Percentiles rank a stretch among this genome's conserved stretches.
These are phyloP conservation scores for Phytophthora sansomeana DNA, from an alignment of 352 stramenopile species.

Conservation along the genomic window DNA sequence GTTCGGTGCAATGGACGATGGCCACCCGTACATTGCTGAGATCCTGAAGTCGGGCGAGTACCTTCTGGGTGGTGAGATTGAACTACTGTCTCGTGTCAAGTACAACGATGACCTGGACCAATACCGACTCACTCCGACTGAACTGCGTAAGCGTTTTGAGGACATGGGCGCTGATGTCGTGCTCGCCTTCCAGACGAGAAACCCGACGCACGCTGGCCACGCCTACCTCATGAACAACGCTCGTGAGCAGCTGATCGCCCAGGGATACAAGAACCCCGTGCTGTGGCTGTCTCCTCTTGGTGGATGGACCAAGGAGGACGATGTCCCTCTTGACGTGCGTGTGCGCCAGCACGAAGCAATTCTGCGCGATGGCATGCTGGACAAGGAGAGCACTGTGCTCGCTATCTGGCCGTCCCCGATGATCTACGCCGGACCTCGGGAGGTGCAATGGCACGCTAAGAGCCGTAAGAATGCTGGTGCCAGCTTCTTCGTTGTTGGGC, in stretches of 20 bases:
- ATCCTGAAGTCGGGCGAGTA: conserved; percentile 96
- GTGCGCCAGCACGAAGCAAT: conserved; percentile 97
- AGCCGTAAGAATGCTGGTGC: conserved; percentile 96
- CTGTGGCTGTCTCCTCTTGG: conserved; percentile 97
- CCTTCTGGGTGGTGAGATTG: conserved; percentile 96
- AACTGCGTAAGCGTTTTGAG: conserved; percentile 95
- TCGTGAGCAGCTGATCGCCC: conserved; percentile 92
- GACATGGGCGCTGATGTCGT: conserved; percentile 96
- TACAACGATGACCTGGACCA: conserved; percentile 98
- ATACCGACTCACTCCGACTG: conserved; percentile 95
- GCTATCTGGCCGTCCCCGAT: conserved; percentile 99
- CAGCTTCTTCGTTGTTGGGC: conserved; percentile 98
- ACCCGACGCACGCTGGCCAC: conserved; percentile 98
- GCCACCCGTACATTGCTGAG: conserved; percentile 97
- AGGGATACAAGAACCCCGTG: conserved; percentile 97
- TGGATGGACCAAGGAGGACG: conserved; percentile 98
- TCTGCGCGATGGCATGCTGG: conserved; percentile 93
- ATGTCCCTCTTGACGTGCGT: conserved; percentile 98
- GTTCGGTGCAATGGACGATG: conserved; percentile 96
- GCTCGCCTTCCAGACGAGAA: conserved; percentile 98
- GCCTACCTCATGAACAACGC: conserved; percentile 98
- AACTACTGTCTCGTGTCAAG: conserved; percentile 94
- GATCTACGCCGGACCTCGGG: conserved; percentile 98
- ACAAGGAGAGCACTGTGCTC: conserved; percentile 97
- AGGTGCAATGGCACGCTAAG: conserved; percentile 99